Evolutionary conservation across 2,329 filamentous ascomycete species (phyloP), one percentile per base, ranked within the genome.

Genomic region (Hypoxylon sp.): DNA sequence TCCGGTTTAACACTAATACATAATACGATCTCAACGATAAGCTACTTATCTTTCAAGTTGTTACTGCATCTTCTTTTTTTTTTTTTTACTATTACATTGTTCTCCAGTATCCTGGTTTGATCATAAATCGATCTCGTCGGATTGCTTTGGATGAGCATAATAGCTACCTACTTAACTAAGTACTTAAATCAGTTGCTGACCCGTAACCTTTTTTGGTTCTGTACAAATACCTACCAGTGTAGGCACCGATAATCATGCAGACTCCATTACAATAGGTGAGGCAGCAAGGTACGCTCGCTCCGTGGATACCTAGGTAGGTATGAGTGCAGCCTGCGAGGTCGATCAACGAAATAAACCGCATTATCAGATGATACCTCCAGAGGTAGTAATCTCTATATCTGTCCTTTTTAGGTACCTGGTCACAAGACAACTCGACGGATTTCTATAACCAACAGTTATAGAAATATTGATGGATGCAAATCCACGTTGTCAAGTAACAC

Each of bases 261-360:
- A 20, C 34, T 25, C 27, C 11, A 27, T 29, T 38, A 31, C 26
- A 19, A 13, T 34, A 44, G 17, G 27, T 49, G 23, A 27, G n/a
- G n/a, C n/a, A n/a, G n/a, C n/a, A n/a, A n/a, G n/a, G n/a, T n/a
- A n/a, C n/a, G n/a, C n/a, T n/a, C n/a, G n/a, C n/a, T n/a, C n/a
- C n/a, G n/a, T n/a, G n/a, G 15, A 32, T 53, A 53, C n/a, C 21
- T 25, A 40, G 15, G 15, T 17, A 50, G 27, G 26, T 45, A 30
- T 41, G 30, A 43, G 34, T 59, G 44, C 51, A 52, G 32, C 38
- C 51, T 58, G 40, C 47, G 31, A 46, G 27, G 51, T 46, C 29
- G 48, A 59, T 56, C 51, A 23, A 30, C 36, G 4, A 12, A 55
- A 45, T 23, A 30, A 32, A 16, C 27, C 13, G 40, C 32, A 35